These are phyloP conservation scores for Hyaloscypha hepaticicola DNA, from an alignment of 495 filamentous ascomycete genomes.

Conservation along the genomic window DNA sequence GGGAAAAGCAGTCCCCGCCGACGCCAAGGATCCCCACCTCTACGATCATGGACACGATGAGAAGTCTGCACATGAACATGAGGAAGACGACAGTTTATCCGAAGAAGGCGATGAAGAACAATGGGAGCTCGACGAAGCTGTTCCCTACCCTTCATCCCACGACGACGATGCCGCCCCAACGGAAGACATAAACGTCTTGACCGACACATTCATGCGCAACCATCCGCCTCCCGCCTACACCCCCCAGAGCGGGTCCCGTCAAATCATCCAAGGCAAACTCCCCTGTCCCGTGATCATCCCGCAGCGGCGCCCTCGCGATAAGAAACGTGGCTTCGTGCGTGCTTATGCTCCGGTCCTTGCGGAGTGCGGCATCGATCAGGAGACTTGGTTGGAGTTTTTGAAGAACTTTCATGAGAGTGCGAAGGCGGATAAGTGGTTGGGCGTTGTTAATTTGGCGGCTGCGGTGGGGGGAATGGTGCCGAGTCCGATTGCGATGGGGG, in stretches of 20 bases:
- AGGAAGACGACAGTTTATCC: conserved; percentile 24
- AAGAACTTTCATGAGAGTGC: conserved; percentile 46
- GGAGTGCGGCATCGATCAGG: conserved; percentile 50
- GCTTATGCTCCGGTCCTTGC: conserved; percentile 54
- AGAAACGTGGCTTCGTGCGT: conserved; percentile 45
- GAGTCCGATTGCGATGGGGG: conserved; percentile 41
- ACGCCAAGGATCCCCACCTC: conserved; percentile 17
- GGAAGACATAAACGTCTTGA: conserved; percentile 59
- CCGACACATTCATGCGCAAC: conserved; percentile 30
- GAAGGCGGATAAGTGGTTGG: conserved; percentile 38
- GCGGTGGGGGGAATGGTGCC: conserved; percentile 42
- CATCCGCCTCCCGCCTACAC: conserved; percentile 32
- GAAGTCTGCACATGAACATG: conserved; percentile 21
- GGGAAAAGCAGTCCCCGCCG: conserved; percentile 30
- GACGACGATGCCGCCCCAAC: conserved; percentile 72
- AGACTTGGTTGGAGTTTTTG: conserved; percentile 55
- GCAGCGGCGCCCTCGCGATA: conserved; percentile 46
- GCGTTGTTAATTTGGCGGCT: conserved; percentile 46
- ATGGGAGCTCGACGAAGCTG: conserved; percentile 53
- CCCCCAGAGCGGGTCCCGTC: not conserved
- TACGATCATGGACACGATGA: not conserved
- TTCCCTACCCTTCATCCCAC: conserved; percentile 49
- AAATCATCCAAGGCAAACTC: conserved; percentile 17
- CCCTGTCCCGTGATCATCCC: conserved; percentile 49
- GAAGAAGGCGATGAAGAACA: conserved; percentile 44